Evolutionary conservation across 2,329 filamentous ascomycete genomes (phyloP), one percentile per base, ranked within the genome.

Genomic region (Chrysoporthe cubensis): DNA sequence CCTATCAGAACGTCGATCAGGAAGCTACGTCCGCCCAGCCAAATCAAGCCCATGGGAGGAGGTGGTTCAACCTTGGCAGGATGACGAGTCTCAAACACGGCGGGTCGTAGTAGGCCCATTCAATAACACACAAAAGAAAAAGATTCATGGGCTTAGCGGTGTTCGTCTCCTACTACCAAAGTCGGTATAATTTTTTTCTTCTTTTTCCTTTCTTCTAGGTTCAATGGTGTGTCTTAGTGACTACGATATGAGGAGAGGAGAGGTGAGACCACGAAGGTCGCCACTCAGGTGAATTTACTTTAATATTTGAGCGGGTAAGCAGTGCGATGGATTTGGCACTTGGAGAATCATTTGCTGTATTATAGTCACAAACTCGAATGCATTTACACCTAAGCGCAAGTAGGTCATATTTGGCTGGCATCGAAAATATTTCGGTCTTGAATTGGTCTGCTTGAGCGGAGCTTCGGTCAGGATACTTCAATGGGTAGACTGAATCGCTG

Each of bases 21-120:
- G 62, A 65, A 2, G 50, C 50, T 37, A 61, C 54, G 11, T 32
- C 16, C 8, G 37, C 11, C 16, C 46, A 60, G 67, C 21, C 60
- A 48, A 66, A 54, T 3, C 63, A 68, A 5, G 59, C 26, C 14
- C 64, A 69, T 14, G 68, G 68, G 2, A 70, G 64, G 40, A 69
- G 62, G 43, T 69, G 69, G 66, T 66, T 70, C 21, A 64, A 62
- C 1, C 37, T 70, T 13, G 65, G 68, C 26, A 54, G 69, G 18
- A 56, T 58, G 13, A 46, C 69, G 3, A 64, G 60, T n/a, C 63
- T 61, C 14, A 65, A 68, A 44, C 56, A 70, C 11, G 21, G 57
- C 3, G 69, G 44, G n/a, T 37, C 61, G 1, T 66, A 66, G 64
- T 40, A 42, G 46, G 9, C 4, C n/a, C 9, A n/a, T 34, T 7